phyloP scores from a whole-genome alignment of 805 yeast species.

The Yarrowia divulgata region DNA sequence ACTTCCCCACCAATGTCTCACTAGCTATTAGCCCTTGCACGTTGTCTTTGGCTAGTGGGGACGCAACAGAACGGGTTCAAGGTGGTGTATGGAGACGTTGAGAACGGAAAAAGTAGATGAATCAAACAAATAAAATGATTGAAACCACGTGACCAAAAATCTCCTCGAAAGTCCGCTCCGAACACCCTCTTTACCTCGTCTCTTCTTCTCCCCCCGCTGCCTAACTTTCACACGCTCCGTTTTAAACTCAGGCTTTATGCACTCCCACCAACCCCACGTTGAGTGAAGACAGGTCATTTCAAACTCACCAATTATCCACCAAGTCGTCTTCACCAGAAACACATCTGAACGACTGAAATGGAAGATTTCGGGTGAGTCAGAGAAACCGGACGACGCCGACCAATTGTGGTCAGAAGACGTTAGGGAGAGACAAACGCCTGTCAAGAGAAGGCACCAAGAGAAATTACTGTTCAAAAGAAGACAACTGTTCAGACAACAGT shows the following conservation, averaged over 20 bases:
- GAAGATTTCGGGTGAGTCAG: slow-evolving; percentile 43
- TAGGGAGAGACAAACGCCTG: no score
- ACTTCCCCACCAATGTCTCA: slow-evolving; percentile 18
- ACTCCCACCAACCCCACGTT: slow-evolving; percentile 21
- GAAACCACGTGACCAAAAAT: neutral
- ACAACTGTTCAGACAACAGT: no score
- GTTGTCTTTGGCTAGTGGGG: neutral
- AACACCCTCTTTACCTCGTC: neutral
- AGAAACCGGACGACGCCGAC: no score
- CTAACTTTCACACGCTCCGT: slow-evolving; percentile 20
- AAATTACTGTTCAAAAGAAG: no score
- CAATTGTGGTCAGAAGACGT: no score
- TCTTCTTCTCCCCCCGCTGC: neutral
- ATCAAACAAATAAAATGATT: no score
- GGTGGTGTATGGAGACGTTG: no score
- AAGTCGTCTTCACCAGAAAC: neutral
- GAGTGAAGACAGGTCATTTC: slow-evolving; percentile 14
- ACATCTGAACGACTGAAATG: slow-evolving; percentile 39
- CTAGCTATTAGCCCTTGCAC: neutral
- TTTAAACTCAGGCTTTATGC: slow-evolving; percentile 5
- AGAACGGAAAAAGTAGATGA: no score
- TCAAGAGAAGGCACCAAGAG: no score
- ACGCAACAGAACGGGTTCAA: neutral
- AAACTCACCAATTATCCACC: neutral
- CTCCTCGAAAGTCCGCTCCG: neutral